A percentile compares a stretch with the other conserved stretches of the same genome.
Evolutionary conservation across 176 grass and related monocot genomes (phyloP).

Genomic region (Oryza officinalis): DNA sequence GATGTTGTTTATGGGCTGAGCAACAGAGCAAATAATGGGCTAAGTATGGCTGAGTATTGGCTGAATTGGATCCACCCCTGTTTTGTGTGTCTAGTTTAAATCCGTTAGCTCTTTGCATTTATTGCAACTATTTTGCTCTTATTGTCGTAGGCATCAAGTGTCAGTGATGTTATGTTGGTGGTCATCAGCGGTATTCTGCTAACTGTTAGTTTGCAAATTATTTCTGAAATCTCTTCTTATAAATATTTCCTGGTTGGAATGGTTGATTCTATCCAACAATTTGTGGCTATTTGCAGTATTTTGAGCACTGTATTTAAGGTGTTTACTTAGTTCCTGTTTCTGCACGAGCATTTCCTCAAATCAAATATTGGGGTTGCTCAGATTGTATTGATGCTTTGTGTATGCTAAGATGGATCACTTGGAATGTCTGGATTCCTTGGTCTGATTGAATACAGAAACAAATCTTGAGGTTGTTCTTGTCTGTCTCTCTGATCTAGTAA

Average conservation of each 20-base stretch:
- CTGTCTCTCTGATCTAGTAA: background rate
- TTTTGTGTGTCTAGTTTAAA: background rate
- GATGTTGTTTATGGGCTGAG: too few species aligned
- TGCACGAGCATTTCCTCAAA: background rate
- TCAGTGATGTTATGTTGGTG: background rate
- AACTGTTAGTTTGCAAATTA: background rate
- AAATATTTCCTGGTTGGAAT: background rate
- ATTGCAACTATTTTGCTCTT: background rate
- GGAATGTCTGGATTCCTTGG: background rate
- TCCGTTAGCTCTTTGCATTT: background rate
- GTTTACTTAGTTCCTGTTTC: background rate
- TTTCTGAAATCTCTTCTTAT: background rate
- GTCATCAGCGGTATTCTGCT: background rate
- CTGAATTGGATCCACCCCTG: background rate
- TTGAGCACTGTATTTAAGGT: background rate
- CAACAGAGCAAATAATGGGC: too few species aligned
- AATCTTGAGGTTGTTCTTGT: background rate
- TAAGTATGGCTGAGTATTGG: too few species aligned
- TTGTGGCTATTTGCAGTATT: background rate
- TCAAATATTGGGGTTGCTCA: background rate
- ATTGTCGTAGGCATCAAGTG: background rate
- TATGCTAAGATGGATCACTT: background rate
- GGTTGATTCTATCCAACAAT: background rate
- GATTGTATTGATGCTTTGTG: background rate
- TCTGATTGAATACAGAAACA: conserved; percentile 10